Base-by-base conservation (phyloP, 345 rosid species). In the Alliaria petiolata region DNA sequence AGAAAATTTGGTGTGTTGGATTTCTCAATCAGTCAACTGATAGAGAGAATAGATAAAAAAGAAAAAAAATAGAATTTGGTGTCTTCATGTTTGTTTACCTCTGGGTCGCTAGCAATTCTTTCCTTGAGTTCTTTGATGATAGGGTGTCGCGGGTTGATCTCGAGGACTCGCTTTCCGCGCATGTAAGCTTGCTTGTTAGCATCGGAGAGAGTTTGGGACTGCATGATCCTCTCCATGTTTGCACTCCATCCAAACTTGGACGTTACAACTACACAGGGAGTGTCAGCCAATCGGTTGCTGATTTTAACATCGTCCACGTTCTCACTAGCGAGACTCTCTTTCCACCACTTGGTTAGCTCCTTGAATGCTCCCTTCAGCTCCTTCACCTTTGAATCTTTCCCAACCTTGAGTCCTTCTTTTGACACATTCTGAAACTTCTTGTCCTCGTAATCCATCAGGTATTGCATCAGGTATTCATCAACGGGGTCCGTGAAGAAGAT, bases 161-260 rank as follows among this genome's bases (percentile, higher is more conserved):
- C 96, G 25, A 95, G 92, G 33, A 95, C 91, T 80, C 99, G 81
- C 86, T 95, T 95, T 58, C 96, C 96, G 0, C 86, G 86, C 99
- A 91, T 91, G 49, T 95, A 95, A 26, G 90, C 95, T 78, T 91
- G 97, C 83, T 95, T 91, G 67, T 56, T 87, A 25, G 96, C 91
- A 78, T 95, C 96, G 0, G 97, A 80, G 26, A 95, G 80, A n/a
- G 97, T 95, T 83, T 95, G 97, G 13, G 99, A 84, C 67, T 89
- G 93, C 99, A 95, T 95, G 61, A 95, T 95, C 81, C 93, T 86
- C 80, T 95, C 99, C 99, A 95, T 89, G 64, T 95, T 95, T 44
- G 98, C 89, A 67, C 98, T 95, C 98, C 98, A 95, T 49, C 99
- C 99, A 50, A 76, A 91, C 78, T 95, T 95, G 0, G 97, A 89